Evolutionary conservation across 768 basidiomycete genomes (phyloP), one percentile per base, ranked within the genome.

Genomic region (Hemileccinum impolitum): DNA sequence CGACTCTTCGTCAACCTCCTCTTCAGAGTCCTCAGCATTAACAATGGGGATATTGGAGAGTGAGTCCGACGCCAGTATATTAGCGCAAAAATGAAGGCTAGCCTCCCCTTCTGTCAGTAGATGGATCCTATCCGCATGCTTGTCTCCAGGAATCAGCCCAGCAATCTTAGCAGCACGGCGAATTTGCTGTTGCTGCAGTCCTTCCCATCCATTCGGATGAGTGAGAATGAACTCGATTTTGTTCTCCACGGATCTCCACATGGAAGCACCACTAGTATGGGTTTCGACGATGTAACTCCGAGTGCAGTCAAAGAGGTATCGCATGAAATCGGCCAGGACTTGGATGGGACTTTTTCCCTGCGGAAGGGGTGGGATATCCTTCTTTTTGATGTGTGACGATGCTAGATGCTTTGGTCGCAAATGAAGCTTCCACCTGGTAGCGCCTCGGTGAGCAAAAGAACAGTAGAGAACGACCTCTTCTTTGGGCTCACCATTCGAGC

Each of bases 21-120:
- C 49, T 11, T 41, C 39, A 13, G 10, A 12, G 4, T 40, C 43
- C n/a, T 23, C 52, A 2, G 54, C 10, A 15, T 36, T 45, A 3
- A 43, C 30, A 19, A 47, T 42, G 4, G 54, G 42, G 4, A 49
- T 1, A 10, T 41, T 37, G 12, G 48, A 51, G 6, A 69, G 44
- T 13, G 45, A 47, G 7, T 74, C 66, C 6, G 63, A 66, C 0
- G 70, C 64, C 15, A 78, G 55, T 0, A 75, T 71, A 43, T 69
- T 72, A 18, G 81, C 66, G 36, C 79, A 81, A 44, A 53, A 64
- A 28, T 66, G 54, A 25, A 64, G 48, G 17, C 58, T 65, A 4
- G 64, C 63, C 40, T 64, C 63, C 11, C 58, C 62, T 23, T 64
- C 62, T 2, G 61, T 64, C 25, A 66, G 35, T 13, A 66, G 41